phyloP scores from a whole-genome alignment of 306 rosid genomes.

The Neltuma alba region DNA sequence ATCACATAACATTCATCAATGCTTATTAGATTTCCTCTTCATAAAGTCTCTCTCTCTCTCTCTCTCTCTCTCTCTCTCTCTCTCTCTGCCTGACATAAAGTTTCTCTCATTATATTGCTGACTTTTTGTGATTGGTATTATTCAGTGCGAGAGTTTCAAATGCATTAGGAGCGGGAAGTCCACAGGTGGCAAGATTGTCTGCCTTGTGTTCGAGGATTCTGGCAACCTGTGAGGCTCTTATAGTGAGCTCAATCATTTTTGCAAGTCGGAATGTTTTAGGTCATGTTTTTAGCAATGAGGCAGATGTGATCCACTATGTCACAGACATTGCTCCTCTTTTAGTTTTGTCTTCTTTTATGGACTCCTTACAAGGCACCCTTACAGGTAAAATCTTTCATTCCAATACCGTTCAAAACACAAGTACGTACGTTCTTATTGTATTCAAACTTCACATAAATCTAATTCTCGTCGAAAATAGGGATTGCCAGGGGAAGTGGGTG shows the following conservation, averaged over 20 bases:
- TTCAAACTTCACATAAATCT: constrained; percentile 8
- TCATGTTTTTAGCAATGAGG: constrained; percentile 66
- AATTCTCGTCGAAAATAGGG: constrained; percentile 42
- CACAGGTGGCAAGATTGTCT: too few relatives aligned
- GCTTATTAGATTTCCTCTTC: too few relatives aligned
- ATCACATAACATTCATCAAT: too few relatives aligned
- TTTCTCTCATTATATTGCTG: neutral
- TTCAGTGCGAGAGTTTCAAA: neutral
- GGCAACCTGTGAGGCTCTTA: too few relatives aligned
- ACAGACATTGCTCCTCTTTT: neutral
- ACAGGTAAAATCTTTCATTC: constrained; percentile 40
- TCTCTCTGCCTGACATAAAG: too few relatives aligned
- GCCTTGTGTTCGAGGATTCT: too few relatives aligned
- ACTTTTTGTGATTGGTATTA: constrained; percentile 10
- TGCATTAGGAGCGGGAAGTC: too few relatives aligned
- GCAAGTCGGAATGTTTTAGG: constrained; percentile 51
- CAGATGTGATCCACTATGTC: constrained; percentile 68
- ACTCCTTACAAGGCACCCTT: constrained; percentile 59
- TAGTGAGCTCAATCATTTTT: constrained; percentile 46
- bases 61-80: too few relatives aligned
- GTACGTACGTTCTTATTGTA: too few relatives aligned
- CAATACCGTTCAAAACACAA: too few relatives aligned
- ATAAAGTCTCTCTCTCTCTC: too few relatives aligned
- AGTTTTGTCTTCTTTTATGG: constrained; percentile 53
- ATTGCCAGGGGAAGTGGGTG: constrained; percentile 52